Evolutionary conservation across 2,329 filamentous ascomycete species (phyloP).

Genomic region (Colletotrichum sp.): DNA sequence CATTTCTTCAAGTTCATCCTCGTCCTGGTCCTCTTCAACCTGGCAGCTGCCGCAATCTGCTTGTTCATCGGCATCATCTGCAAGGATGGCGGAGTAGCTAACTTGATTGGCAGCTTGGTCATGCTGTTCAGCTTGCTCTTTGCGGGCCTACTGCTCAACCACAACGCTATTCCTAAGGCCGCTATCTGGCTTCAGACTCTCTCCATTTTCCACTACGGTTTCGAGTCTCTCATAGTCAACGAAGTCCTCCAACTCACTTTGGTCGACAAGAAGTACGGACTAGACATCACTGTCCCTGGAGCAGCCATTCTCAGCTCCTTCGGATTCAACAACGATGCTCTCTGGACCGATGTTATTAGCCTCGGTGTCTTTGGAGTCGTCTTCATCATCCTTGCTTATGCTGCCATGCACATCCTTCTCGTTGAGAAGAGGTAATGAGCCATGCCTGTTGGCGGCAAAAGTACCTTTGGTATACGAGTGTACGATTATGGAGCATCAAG

Average conservation of each 20-base stretch:
- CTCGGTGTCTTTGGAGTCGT: conserved; percentile 80
- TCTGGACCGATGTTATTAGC: conserved; percentile 85
- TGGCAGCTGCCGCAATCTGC: conserved; percentile 91
- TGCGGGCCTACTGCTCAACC: conserved; percentile 91
- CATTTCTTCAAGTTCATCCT: conserved; percentile 93
- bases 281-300: conserved; percentile 95
- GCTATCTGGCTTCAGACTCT: conserved; percentile 91
- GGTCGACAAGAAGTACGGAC: conserved; percentile 91
- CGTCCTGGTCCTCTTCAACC: conserved; percentile 92
- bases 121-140: conserved; percentile 98
- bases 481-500: conserved; percentile 7
- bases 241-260: conserved; percentile 91
- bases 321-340: conserved; percentile 85
- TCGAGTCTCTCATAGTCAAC: conserved; percentile 96
- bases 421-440: conserved; percentile 79
- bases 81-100: conserved; percentile 89
- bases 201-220: conserved; percentile 98
- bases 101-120: conserved; percentile 89
- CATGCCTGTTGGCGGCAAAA: not conserved
- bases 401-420: conserved; percentile 90
- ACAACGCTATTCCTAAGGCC: conserved; percentile 85
- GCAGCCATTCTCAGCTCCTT: conserved; percentile 94
- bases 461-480: conserved; percentile 7
- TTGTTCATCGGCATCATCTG: conserved; percentile 96
- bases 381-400: conserved; percentile 88